Base-by-base conservation (phyloP, 2,329 filamentous ascomycete species). In the Rhynchosporium agropyri region DNA sequence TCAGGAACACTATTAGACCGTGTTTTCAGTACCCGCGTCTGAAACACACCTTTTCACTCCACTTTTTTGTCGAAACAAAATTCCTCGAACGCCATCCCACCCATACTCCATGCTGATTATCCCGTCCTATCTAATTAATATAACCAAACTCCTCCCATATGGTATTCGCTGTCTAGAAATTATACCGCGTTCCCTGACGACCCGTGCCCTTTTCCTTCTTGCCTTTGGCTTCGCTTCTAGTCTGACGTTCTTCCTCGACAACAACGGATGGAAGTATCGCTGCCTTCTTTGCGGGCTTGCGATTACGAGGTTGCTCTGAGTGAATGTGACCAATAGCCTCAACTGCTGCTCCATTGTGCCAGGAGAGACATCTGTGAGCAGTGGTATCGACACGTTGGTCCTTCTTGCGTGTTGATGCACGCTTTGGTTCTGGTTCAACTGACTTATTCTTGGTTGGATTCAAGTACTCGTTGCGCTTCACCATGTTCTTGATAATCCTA, bases 401-500 rank as follows among this genome's bases (percentile, higher is more conserved):
- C 0, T 82, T 81, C 74, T 87, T 89, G 8, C 88, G 81, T 2
- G 87, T 90, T 36, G 83, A 84, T 71, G 89, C 81, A n/a, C 73
- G 71, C 55, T 75, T 75, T 77, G 66, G 80, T 80, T 78, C 65
- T 10, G 68, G 63, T 68, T 79, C 63, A 72, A 78, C 68, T 61
- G 82, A 79, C 60, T 83, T 78, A 28, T 80, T 78, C 42, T 81
- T 79, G 0, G 77, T 74, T 38, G 84, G 77, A 12, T 79, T 78
- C 61, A 96, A 81, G 71, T 97, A 96, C 67, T 83, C 80, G 66
- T 86, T 86, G 66, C 96, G 88, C 72, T 88, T 89, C 70, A 88
- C 81, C 93, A 97, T 97, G 72, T 92, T 87, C 65, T 84, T 83
- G 29, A 83, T 79, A 66, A 97, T 96, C 71, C 86, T 85, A 46